Evolutionary conservation across 108 stramenopile species (phyloP).

Genomic region (Aurantiochytrium sp.): DNA sequence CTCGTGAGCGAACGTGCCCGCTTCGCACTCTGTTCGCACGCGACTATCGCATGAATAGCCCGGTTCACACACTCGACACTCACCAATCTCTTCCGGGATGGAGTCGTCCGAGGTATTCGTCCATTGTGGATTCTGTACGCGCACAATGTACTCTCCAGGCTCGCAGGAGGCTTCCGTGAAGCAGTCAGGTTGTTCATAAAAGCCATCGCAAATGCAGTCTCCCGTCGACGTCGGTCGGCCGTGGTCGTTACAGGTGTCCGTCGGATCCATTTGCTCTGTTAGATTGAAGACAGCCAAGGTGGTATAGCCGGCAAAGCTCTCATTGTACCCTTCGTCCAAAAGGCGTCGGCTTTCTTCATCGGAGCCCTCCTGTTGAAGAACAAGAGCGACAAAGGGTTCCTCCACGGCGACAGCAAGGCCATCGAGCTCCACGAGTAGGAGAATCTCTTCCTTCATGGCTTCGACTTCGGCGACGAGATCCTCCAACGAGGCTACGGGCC

Average conservation of each 20-base stretch:
- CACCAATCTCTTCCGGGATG: not conserved
- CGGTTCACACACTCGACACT: not conserved
- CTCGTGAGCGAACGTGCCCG: not conserved
- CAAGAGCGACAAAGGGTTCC: not conserved
- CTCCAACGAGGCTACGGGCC: not conserved
- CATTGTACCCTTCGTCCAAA: not conserved
- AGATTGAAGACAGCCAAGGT: not conserved
- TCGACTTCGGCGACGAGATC: not conserved
- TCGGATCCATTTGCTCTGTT: not conserved
- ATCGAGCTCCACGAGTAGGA: not conserved
- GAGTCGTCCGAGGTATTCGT: not conserved
- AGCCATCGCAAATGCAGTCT: not conserved
- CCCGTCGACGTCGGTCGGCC: not conserved
- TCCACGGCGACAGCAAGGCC: not conserved
- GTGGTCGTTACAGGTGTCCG: not conserved
- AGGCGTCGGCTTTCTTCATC: not conserved
- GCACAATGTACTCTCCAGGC: not conserved
- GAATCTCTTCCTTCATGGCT: not conserved
- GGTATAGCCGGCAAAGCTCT: not conserved
- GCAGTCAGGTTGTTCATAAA: not conserved
- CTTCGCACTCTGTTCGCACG: not conserved
- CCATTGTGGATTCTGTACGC: not conserved
- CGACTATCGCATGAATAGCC: not conserved
- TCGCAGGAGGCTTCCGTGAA: not conserved
- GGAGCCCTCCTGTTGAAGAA: not conserved